Percentiles rank a stretch among this genome's conserved stretches.
Conservation (phyloP, 2,329 filamentous ascomycete species). For the Clonostachys solani region DNA sequence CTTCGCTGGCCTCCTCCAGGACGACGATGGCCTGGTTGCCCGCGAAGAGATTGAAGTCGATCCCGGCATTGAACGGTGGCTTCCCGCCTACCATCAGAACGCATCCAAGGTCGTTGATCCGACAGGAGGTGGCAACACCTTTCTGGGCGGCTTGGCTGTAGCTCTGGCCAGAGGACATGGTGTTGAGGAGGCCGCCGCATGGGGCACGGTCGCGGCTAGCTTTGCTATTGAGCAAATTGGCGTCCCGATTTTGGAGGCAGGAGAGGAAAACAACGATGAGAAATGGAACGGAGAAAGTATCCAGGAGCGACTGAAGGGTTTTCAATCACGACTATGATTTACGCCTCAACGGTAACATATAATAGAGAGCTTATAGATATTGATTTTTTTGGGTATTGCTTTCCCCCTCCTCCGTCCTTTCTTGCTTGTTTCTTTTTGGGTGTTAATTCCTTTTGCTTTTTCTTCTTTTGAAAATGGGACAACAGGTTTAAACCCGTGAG, state of each 20-base stretch:
- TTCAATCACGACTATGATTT: slow-evolving; percentile 32
- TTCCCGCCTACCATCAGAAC: slow-evolving; percentile 69
- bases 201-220: slow-evolving; percentile 79
- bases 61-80: slow-evolving; percentile 65
- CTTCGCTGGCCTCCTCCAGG: slow-evolving; percentile 53
- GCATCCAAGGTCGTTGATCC: slow-evolving; percentile 71
- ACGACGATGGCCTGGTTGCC: slow-evolving; percentile 45
- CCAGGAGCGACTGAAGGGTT: slow-evolving; percentile 46
- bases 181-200: slow-evolving; percentile 68
- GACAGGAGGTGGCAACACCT: slow-evolving; percentile 91
- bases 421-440: too few species aligned
- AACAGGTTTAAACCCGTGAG: too few species aligned
- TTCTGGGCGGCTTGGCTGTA: slow-evolving; percentile 60
- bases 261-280: slow-evolving; percentile 41
- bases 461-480: too few species aligned
- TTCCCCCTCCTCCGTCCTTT: too few species aligned
- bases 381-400: too few species aligned
- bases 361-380: too few species aligned
- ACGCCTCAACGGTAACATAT: too few species aligned
- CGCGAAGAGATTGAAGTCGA: slow-evolving; percentile 58
- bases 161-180: slow-evolving; percentile 54
- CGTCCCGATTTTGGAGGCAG: slow-evolving; percentile 55
- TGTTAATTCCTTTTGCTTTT: too few species aligned
- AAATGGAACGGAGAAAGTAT: slow-evolving; percentile 59
- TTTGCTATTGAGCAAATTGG: slow-evolving; percentile 95